Conservation (phyloP, 495 filamentous ascomycete genomes). For the Daldinia concentrica region DNA sequence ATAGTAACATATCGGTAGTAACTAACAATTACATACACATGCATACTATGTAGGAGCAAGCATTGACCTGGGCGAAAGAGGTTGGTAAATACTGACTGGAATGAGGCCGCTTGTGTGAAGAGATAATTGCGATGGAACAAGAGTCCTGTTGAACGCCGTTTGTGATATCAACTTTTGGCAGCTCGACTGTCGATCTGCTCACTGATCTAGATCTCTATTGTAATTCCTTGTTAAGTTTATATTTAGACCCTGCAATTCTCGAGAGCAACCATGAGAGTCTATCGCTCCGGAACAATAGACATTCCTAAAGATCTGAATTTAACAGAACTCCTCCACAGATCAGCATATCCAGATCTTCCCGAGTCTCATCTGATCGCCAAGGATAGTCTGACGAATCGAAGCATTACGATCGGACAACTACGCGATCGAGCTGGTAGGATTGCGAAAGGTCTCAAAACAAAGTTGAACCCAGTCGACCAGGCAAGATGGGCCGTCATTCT, state of each 20-base stretch:
- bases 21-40: too few relatives aligned
- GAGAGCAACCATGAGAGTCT: conserved; percentile 44
- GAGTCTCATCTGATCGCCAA: conserved; percentile 51
- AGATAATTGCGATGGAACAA: not conserved
- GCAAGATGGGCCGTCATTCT: conserved; percentile 49
- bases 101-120: not conserved
- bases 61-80: not conserved
- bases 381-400: conserved; percentile 51
- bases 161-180: not conserved
- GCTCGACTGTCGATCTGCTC: not conserved
- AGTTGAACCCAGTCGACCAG: conserved; percentile 42
- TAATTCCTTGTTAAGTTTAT: not conserved
- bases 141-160: not conserved
- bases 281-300: conserved; percentile 42
- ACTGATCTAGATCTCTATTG: not conserved
- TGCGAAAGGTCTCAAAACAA: conserved; percentile 45
- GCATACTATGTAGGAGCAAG: too few relatives aligned
- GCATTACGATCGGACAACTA: conserved; percentile 48
- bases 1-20: too few relatives aligned
- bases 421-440: conserved; percentile 49
- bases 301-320: conserved; percentile 49
- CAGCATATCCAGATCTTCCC: conserved; percentile 41
- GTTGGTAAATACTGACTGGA: not conserved
- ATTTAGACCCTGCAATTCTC: not conserved
- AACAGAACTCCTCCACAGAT: conserved; percentile 50